Evolutionary conservation across 1,139 yeast species (phyloP), one percentile per base, ranked within the genome.

Genomic region (Pichia terricola): DNA sequence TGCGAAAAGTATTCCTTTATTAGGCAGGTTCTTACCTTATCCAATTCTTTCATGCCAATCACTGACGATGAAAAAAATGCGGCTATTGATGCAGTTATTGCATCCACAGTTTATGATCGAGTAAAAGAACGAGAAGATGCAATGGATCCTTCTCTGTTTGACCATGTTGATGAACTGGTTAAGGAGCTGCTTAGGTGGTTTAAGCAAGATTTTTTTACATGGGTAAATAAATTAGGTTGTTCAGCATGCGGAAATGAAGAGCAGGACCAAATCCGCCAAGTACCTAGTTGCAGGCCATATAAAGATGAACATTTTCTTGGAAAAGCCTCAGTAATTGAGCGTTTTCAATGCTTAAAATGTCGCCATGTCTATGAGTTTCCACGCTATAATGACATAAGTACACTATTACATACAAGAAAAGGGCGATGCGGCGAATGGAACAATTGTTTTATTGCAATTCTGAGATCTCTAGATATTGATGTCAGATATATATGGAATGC

Each of bases 381-480:
- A 0, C 69, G 98, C 37, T 82, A 84, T 55, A 81, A 83, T 56
- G 74, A 78, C 50, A 83, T 94, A 0, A 66, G 66, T 0, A 75
- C 75, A 48, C 64, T 91, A 34, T 61, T 88, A 22, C 65, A 72
- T 28, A 75, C 82, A 0, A 66, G 87, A 36, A 59, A 61, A 33
- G 97, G 97, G 0, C 68, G 98, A 39, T 89, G 98, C 64, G 98
- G 98, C 3, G 98, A 89, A 61, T 89, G 95, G 95, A 94, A 89
- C 45, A 84, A 85, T 55, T 76, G 94, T 51, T 88, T 89, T 58
- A 72, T 85, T 44, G 66, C 87, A 37, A 64, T 88, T 3, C 65
- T 89, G 47, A 70, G 79, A 37, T 79, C 95, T 0, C 63, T 88
- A 35, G 87, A 83, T 1, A 64, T 79, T 6, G 67, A 75, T 35